Percentiles rank a stretch among this genome's conserved stretches.
These are phyloP conservation scores for Botrytis fabae DNA, from an alignment of 2,329 filamentous ascomycete species.

Conservation along the genomic window DNA sequence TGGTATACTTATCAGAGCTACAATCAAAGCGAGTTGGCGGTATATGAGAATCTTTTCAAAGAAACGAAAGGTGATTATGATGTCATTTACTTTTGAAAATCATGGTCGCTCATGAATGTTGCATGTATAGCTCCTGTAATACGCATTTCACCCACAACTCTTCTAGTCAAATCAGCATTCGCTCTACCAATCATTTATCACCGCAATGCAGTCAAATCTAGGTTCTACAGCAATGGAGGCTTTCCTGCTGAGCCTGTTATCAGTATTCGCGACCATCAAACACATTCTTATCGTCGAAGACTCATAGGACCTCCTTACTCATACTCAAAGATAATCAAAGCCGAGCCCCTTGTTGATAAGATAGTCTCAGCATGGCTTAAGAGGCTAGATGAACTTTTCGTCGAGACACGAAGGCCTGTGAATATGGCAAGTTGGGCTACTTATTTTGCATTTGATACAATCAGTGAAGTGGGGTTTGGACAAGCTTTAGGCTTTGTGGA, in stretches of 20 bases:
- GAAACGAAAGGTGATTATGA: conserved; percentile 4
- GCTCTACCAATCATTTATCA: conserved; percentile 58
- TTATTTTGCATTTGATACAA: conserved; percentile 53
- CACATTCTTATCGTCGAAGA: conserved; percentile 55
- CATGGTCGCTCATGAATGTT: not conserved
- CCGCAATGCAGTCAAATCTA: conserved; percentile 56
- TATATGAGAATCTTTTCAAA: conserved; percentile 4
- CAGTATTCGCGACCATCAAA: conserved; percentile 55
- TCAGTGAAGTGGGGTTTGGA: conserved; percentile 57
- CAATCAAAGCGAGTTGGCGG: not conserved
- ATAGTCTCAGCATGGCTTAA: conserved; percentile 52
- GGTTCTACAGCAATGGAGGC: conserved; percentile 59
- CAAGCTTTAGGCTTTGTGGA: conserved; percentile 57
- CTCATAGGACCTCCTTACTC: conserved; percentile 54
- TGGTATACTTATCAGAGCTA: conserved; percentile 39
- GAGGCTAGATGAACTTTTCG: conserved; percentile 50
- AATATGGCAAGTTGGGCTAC: conserved; percentile 58
- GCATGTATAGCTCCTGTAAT: conserved; percentile 49
- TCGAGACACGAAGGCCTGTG: conserved; percentile 46
- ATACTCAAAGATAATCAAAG: conserved; percentile 57
- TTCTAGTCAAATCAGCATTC: conserved; percentile 54
- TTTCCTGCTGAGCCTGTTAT: conserved; percentile 58
- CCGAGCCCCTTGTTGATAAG: conserved; percentile 57
- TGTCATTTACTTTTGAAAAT: not conserved
- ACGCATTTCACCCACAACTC: conserved; percentile 53